Percentiles rank a stretch among this genome's conserved stretches.
Evolutionary conservation across 129 eudicot genomes (phyloP).

Genomic region (Tagetes patula): DNA sequence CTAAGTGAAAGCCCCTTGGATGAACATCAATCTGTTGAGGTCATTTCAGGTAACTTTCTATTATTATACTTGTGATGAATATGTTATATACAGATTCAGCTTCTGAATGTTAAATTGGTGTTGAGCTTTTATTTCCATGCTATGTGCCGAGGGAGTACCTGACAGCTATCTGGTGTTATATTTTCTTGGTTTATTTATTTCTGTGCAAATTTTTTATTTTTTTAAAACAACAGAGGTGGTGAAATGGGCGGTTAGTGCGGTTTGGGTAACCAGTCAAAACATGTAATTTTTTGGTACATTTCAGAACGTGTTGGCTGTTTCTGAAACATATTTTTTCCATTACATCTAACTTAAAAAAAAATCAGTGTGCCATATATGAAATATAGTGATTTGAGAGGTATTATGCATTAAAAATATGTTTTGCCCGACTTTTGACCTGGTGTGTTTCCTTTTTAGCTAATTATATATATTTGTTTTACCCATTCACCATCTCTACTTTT

Average conservation of each 20-base stretch:
- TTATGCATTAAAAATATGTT: background rate
- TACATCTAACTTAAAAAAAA: background rate
- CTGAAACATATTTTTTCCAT: background rate
- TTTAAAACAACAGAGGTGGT: background rate
- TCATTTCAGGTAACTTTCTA: slow-evolving; percentile 48
- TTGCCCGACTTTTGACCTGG: background rate
- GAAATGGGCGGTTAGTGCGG: background rate
- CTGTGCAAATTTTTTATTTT: background rate
- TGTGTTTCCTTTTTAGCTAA: background rate
- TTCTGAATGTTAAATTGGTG: background rate
- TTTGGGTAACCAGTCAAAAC: background rate
- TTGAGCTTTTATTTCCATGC: background rate
- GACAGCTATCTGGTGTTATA: background rate
- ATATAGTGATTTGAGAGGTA: background rate
- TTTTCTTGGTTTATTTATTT: background rate
- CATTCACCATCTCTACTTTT: background rate
- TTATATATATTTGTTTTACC: background rate
- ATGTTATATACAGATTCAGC: slow-evolving; percentile 6
- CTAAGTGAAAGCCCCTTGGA: slow-evolving; percentile 57
- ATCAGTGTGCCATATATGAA: no score
- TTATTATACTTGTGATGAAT: background rate
- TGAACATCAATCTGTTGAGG: slow-evolving; percentile 51
- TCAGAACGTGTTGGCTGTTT: background rate
- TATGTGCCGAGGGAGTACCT: slow-evolving; percentile 2
- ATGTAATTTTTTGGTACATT: background rate